A percentile compares a stretch with the other conserved stretches of the same genome.
Evolutionary conservation across 2,329 filamentous ascomycete species (phyloP).

Genomic region (Gnomoniopsis sp.): DNA sequence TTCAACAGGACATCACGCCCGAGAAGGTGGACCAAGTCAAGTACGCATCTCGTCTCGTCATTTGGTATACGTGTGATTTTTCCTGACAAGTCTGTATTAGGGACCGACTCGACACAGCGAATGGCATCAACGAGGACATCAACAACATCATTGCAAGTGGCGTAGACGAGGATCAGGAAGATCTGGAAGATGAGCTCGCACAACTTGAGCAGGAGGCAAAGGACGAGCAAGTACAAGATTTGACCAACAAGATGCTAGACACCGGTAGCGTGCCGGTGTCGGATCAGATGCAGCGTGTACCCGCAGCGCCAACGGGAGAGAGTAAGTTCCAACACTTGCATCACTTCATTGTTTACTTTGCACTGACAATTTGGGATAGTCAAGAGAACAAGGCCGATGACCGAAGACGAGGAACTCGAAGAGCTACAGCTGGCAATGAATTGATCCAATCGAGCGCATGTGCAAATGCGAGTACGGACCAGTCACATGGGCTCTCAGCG

Average conservation of each 20-base stretch:
- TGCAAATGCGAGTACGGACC: background rate
- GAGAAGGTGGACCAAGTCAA: conserved; percentile 95
- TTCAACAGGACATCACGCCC: conserved; percentile 85
- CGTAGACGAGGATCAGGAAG: conserved; percentile 64
- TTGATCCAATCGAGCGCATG: background rate
- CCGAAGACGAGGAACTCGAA: conserved; percentile 84
- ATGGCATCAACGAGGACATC: conserved; percentile 91
- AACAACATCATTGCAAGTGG: conserved; percentile 76
- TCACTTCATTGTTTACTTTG: background rate
- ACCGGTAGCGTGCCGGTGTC: conserved; percentile 80
- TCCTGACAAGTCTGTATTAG: conserved; percentile 45
- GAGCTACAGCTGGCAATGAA: conserved; percentile 97
- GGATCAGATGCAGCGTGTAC: conserved; percentile 74
- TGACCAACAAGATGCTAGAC: conserved; percentile 91
- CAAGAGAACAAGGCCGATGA: conserved; percentile 45
- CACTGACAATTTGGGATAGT: conserved; percentile 30
- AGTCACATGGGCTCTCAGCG: background rate
- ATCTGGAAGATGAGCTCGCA: conserved; percentile 74
- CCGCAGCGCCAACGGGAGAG: conserved; percentile 69
- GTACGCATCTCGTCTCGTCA: conserved; percentile 48
- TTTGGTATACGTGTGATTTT: conserved; percentile 3
- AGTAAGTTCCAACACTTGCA: conserved; percentile 54
- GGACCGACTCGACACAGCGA: conserved; percentile 88
- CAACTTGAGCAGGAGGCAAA: conserved; percentile 93
- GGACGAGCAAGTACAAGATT: conserved; percentile 38